Evolutionary conservation across 768 basidiomycete genomes (phyloP), one percentile per base, ranked within the genome.

Genomic region (Boletus subparvulus): DNA sequence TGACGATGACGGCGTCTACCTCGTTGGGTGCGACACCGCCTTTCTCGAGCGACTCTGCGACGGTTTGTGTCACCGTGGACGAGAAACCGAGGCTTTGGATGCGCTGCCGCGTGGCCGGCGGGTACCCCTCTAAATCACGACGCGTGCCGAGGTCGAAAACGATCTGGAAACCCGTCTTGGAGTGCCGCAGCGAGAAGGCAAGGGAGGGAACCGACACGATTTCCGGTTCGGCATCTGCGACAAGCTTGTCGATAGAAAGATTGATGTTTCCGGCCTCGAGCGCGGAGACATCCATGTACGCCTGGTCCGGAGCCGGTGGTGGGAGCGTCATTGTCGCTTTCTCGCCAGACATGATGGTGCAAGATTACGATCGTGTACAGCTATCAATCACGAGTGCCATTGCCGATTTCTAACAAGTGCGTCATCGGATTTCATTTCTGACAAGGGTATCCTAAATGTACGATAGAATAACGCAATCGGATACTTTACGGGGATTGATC

Each of bases 101-200:
- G 50, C 9, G 60, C 53, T 54, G 61, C 74, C 6, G 69, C 43
- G 68, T 55, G 0, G 53, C 62, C 0, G 78, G 78, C 0, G 80
- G 74, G 50, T 72, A 77, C 5, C 69, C 76, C 21, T 78, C 71
- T 62, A 73, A 70, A 58, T 85, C 79, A 42, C 75, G 74, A 28
- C 82, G 77, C 10, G 80, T 72, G 10, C 84, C 84, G 19, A 86
- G 75, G 56, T 86, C 86, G 58, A 86, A 85, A 0, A 84, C 58
- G 50, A 82, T 63, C 32, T 72, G 77, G 13, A 70, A 63, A 3
- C 70, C 66, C 1, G 66, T 75, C 17, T 59, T 55, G 2, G 81
- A 80, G 60, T 86, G 84, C 12, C 71, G 74, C 39, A 85, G 66
- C 52, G 78, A 74, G 67, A 85, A 86, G 2, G 80, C 73, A 43